Base-by-base conservation (phyloP, 129 eudicot species). In the Lactuca saligna region DNA sequence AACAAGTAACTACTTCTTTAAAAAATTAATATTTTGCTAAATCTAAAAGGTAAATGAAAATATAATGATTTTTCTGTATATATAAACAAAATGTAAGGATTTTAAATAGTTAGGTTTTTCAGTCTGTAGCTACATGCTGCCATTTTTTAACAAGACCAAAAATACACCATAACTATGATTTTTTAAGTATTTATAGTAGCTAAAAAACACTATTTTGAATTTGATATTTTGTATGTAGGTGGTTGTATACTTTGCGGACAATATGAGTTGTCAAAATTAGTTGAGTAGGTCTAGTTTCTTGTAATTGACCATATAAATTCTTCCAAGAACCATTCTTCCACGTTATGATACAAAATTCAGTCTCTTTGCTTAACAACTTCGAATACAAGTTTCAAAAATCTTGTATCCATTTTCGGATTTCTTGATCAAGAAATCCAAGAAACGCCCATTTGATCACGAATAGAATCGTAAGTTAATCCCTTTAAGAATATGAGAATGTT, bases 211-310 rank as follows among this genome's bases (percentile, higher is more conserved):
- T 29, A 57, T 60, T 59, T 68, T 54, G 48, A 60, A 60, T 68
- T 38, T 62, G 71, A 69, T 76, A 76, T 61, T 41, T 51, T 69
- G 81, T 76, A 41, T 61, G 70, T 37, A 63, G 57, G 81, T 76
- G 75, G 81, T 69, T 69, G 75, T 69, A 69, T 29, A 71, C 59
- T 76, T 61, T 69, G 15, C 31, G 31, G 71, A 76, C 81, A 76
- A 53, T 0, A 76, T 69, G 75, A 76, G 81, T 69, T 76, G 81
- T 76, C 81, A 61, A 69, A 62, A 68, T 70, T 17, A 61, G 55
- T 63, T 69, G 69, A 76, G 81, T 69, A 76, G 71, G 81, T 62
- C 75, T 54, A 62, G 65, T 69, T 69, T 76, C 46, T 7, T 61
- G 7, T 29, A 61, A 53, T 6, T 39, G 41, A 69, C 71, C 75